Base-by-base conservation (phyloP, 2,329 filamentous ascomycete species). In the Lasiodiplodia hormozganensis region DNA sequence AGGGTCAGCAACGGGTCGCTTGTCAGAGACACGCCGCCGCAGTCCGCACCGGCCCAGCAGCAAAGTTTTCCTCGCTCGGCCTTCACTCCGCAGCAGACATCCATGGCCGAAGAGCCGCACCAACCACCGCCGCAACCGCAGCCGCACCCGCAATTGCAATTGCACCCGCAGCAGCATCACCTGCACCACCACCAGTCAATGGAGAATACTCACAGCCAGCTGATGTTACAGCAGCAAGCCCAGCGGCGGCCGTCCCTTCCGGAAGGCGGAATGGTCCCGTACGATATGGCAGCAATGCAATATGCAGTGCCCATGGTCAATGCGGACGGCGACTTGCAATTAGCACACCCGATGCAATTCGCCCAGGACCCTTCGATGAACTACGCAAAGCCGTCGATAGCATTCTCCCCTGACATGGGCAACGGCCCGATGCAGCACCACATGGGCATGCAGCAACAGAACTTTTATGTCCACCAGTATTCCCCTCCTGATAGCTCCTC, bases 41-140 rank as follows among this genome's bases (percentile, higher is more conserved):
- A 85, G 70, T 85, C 83, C 31, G 83, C 83, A 47, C 83, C 83
- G 16, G 82, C 83, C 2, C 81, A 79, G n/a, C 83, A 85, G 70
- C 80, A 83, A 71, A 78, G 74, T 56, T 85, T 85, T 68, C 76
- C 81, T 23, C 67, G 67, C 6, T 64, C 49, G 23, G 34, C 49
- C 16, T 68, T 56, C 28, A 38, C 52, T 8, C 67, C 67, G 25
- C 65, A 57, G 79, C 69, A 75, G 75, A 69, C 73, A 77, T 60
- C 74, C 76, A 69, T 78, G 78, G 11, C 80, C 79, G 25, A 72
- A 80, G 67, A 79, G 76, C 25, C 77, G 77, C 31, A 70, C 16
- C 51, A 62, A 5, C 68, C 25, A 8, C 53, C 34, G 51, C 49
- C 31, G 14, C 40, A 21, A 8, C 40, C 16, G 3, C 40, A 36